Evolutionary conservation across 2,329 filamentous ascomycete genomes (phyloP).

Genomic region (Phialophora chinensis): DNA sequence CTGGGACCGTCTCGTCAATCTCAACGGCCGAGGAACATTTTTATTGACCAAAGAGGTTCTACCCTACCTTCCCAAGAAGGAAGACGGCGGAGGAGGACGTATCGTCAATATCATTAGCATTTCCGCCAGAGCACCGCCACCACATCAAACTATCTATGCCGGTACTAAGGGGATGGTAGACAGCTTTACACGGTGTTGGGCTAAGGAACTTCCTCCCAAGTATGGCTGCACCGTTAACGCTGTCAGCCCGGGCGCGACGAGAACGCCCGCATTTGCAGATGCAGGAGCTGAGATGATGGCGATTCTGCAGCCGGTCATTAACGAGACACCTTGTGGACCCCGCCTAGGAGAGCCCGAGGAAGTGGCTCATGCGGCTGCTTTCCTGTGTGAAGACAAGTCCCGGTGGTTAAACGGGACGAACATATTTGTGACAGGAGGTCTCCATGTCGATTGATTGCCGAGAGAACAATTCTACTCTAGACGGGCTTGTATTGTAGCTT

Average conservation of each 20-base stretch:
- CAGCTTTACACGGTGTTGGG: constrained; percentile 46
- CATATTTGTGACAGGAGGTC: constrained; percentile 45
- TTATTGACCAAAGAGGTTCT: constrained; percentile 49
- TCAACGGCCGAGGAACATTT: constrained; percentile 55
- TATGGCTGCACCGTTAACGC: constrained; percentile 44
- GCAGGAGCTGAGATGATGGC: constrained; percentile 52
- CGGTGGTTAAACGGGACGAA: constrained; percentile 57
- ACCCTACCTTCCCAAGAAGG: constrained; percentile 26
- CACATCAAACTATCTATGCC: constrained; percentile 46
- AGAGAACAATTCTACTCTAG: neutral
- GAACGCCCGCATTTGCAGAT: constrained; percentile 43
- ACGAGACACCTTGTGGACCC: constrained; percentile 52
- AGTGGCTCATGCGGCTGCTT: constrained; percentile 55
- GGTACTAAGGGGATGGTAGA: constrained; percentile 50
- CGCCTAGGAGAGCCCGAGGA: constrained; percentile 54
- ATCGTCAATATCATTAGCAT: constrained; percentile 53
- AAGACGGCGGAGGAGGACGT: constrained; percentile 39
- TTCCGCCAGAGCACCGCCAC: constrained; percentile 48
- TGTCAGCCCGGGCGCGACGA: constrained; percentile 42
- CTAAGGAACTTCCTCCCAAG: constrained; percentile 40
- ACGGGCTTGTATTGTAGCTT: neutral
- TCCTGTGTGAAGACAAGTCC: constrained; percentile 53
- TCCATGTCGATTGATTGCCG: constrained; percentile 36
- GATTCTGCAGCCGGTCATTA: constrained; percentile 51
- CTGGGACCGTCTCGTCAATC: constrained; percentile 53